Conservation (phyloP, 2,329 filamentous ascomycete species). For the Fusarium begoniae region DNA sequence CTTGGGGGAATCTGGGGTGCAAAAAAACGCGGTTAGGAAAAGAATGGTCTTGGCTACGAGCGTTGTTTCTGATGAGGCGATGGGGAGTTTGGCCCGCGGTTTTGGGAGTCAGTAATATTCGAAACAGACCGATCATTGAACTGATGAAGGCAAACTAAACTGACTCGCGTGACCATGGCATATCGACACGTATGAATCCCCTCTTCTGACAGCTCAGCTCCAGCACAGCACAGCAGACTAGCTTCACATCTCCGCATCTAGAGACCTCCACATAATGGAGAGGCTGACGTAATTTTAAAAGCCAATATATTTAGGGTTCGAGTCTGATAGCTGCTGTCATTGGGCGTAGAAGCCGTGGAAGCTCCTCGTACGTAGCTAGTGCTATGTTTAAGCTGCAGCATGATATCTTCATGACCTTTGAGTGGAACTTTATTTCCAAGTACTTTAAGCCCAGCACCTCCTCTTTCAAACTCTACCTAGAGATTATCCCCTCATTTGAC, state of each 20-base stretch:
- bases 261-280: conserved; percentile 25
- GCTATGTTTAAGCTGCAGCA: conserved; percentile 23
- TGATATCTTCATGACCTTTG: conserved; percentile 34
- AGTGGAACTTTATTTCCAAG: conserved; percentile 31
- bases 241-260: conserved; percentile 24
- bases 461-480: neutral
- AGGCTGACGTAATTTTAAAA: conserved; percentile 37
- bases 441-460: conserved; percentile 16
- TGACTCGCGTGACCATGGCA: conserved; percentile 7
- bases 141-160: neutral
- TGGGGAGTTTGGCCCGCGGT: conserved; percentile 36
- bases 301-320: conserved; percentile 25
- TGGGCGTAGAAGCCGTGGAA: conserved; percentile 15
- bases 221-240: neutral
- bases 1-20: conserved; percentile 9
- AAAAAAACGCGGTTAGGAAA: conserved; percentile 19
- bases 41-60: conserved; percentile 31
- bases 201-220: conserved; percentile 14
- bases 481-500: conserved; percentile 1
- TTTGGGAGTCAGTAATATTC: conserved; percentile 31
- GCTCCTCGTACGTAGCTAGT: conserved; percentile 18
- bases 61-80: conserved; percentile 34
- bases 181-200: conserved; percentile 21
- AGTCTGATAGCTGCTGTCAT: conserved; percentile 7
- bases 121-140: conserved; percentile 30